Evolutionary conservation across 768 basidiomycete genomes (phyloP), one percentile per base, ranked within the genome.

Genomic region (Tulasnella sp.): DNA sequence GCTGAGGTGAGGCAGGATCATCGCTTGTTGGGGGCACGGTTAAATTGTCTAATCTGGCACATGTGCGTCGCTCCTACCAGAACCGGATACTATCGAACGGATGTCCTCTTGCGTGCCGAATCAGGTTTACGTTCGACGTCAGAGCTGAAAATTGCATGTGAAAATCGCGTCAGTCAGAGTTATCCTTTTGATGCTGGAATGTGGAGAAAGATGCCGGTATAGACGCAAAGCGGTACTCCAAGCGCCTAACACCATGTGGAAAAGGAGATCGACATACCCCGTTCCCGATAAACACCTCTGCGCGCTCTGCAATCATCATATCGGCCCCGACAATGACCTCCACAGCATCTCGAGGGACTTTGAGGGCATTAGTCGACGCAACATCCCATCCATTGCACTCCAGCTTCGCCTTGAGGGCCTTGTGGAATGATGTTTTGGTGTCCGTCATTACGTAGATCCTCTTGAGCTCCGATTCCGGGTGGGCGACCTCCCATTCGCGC

Each of bases 391-490:
- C 79, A 17, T 66, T 55, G 32, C 23, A 7, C 50, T 23, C n/a
- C 32, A 11, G 25, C 25, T 49, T 23, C n/a, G 31, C 17, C 7
- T 6, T 25, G 25, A 23, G 7, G 17, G n/a, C 9, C 27, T 7
- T 14, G 17, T 35, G 15, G 77, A 77, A 86, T 34, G 63, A 67
- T 23, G 55, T 58, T 37, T 75, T 70, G 5, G 74, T 83, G 59
- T 86, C 84, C 37, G 81, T 82, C 77, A 84, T 75, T 49, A 85
- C 67, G 59, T 80, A 84, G 25, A 85, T 65, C 42, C 70, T 70
- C 59, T 70, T 72, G 36, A 83, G 66, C 48, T 59, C 62, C 2
- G 63, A 64, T 27, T 43, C 39, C n/a, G 41, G 53, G 7, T 69
- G 27, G 21, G 70, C 65, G 21, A 9, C n/a, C 12, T 29, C 0